phyloP scores from a whole-genome alignment of 2,329 filamentous ascomycete species.

The Diaporthe australafricana region DNA sequence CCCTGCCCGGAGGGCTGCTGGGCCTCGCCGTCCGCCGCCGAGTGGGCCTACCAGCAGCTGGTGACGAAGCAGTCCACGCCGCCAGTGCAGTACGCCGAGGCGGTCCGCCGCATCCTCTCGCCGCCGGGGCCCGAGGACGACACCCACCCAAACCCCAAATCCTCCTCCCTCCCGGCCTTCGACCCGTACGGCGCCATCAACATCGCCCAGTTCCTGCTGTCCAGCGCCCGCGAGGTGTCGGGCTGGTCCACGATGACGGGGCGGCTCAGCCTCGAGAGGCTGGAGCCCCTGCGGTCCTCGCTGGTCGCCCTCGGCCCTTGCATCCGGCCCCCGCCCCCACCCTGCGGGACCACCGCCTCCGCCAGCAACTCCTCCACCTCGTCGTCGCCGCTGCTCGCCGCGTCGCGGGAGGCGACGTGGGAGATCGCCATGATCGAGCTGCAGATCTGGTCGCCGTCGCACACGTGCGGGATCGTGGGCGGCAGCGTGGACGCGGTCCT shows the following conservation, averaged over 20 bases:
- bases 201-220: conserved; percentile 54
- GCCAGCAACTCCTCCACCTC: conserved; percentile 10
- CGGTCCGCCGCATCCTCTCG: conserved; percentile 51
- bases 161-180: conserved; percentile 49
- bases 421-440: conserved; percentile 55
- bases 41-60: conserved; percentile 49
- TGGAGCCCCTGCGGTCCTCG: conserved; percentile 49
- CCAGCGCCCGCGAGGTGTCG: conserved; percentile 54
- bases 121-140: no score
- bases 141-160: conserved; percentile 41
- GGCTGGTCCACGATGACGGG: conserved; percentile 57
- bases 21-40: conserved; percentile 49
- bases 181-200: conserved; percentile 56
- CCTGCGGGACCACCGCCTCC: not conserved
- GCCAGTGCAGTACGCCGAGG: conserved; percentile 49
- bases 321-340: conserved; percentile 40
- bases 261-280: conserved; percentile 52
- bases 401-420: conserved; percentile 51
- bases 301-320: conserved; percentile 48
- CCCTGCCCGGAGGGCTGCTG: conserved; percentile 53
- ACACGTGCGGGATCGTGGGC: conserved; percentile 52
- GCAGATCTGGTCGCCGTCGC: conserved; percentile 54
- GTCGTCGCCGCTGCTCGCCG: conserved; percentile 21
- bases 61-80: conserved; percentile 36
- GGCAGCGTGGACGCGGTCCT: conserved; percentile 50